A percentile compares a stretch with the other conserved stretches of the same genome.
phyloP scores from a whole-genome alignment of 495 filamentous ascomycete genomes.

The Lasiosphaeria miniovina region DNA sequence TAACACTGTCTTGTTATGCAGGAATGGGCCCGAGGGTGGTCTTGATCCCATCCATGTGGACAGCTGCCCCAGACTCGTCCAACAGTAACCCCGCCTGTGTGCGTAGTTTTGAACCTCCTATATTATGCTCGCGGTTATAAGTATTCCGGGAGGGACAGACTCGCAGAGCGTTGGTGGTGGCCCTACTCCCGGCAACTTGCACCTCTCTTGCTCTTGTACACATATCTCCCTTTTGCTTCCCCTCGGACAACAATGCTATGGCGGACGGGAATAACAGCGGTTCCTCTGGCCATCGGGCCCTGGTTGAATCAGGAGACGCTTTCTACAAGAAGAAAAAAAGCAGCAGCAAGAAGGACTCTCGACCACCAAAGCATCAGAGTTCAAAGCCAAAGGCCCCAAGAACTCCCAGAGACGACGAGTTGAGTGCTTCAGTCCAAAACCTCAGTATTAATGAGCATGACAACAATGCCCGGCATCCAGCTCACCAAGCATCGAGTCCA shows the following conservation, averaged over 20 bases:
- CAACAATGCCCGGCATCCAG: neutral
- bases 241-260: neutral
- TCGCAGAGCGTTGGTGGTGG: neutral
- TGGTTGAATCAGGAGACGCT: neutral
- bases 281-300: neutral
- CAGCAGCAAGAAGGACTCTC: neutral
- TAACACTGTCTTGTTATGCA: conserved; percentile 5
- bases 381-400: neutral
- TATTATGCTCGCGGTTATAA: neutral
- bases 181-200: neutral
- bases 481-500: neutral
- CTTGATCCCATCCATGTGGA: neutral
- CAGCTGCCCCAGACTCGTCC: neutral
- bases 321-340: neutral
- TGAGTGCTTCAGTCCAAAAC: neutral
- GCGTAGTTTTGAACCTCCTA: neutral
- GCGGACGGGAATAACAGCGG: neutral
- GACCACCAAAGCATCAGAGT: neutral
- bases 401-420: neutral
- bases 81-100: neutral
- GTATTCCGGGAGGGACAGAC: neutral
- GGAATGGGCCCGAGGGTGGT: neutral
- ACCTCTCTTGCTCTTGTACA: neutral
- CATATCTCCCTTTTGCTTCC: neutral
- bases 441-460: neutral